Evolutionary conservation across 2,329 filamentous ascomycete species (phyloP), one percentile per base, ranked within the genome.

Genomic region (Arachnopeziza araneosa): DNA sequence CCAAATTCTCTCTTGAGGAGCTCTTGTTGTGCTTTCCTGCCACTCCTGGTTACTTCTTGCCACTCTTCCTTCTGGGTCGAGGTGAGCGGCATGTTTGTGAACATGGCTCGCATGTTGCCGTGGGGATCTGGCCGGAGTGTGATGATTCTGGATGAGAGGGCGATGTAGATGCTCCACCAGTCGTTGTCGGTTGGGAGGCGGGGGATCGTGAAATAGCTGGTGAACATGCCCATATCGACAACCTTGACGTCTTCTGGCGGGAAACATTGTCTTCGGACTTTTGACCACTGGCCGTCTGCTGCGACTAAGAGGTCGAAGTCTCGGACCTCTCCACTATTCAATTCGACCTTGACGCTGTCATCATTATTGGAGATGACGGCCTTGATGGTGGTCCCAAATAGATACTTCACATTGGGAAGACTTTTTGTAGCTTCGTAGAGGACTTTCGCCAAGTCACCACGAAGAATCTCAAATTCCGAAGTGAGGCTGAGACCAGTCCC

Each of bases 201-300:
- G 30, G 58, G 58, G 14, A 60, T 56, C 17, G 58, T 60, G 52
- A 69, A 77, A 61, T 76, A 78, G 0, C 66, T 73, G 0, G 66
- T 64, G 59, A 72, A 74, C 53, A 69, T 64, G 2, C 66, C 67
- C 1, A 73, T 49, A 54, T 58, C 50, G 10, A 58, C 50, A 26
- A 0, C 57, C 48, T 24, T 64, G 53, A 63, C 68, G 55, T 50
- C 50, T 49, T 64, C 1, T 77, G 65, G 61, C 79, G 75, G 54
- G 73, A 72, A 56, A 68, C 75, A 54, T 30, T 30, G 52, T 30
- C 24, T 54, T 19, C 81, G 74, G 1, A 76, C 77, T n/a, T 73
- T 75, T 1, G 81, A 84, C 7, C 76, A 71, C 54, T 80, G 75
- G 0, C 83, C 83, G 57, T 85, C 82, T 4, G 81, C 80, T 17